A percentile compares a stretch with the other conserved stretches of the same genome.
Evolutionary conservation across 495 filamentous ascomycete species (phyloP).

Genomic region (Neurospora sp.): DNA sequence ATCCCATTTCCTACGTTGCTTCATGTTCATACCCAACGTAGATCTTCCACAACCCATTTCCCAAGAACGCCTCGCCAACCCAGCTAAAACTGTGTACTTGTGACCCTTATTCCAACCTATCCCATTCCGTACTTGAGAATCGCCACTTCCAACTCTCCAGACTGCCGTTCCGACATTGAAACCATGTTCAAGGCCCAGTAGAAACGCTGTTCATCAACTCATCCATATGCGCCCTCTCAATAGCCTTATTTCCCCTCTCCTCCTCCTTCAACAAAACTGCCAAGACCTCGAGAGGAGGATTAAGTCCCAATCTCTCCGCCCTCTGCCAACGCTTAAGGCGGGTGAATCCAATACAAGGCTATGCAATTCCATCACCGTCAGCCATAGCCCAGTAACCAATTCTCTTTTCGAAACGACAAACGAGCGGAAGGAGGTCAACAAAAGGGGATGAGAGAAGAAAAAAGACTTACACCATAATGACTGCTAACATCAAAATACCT

Average conservation of each 20-base stretch:
- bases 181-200: constrained; percentile 9
- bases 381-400: not conserved
- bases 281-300: constrained; percentile 87
- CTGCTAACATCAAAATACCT: constrained; percentile 79
- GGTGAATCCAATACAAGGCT: constrained; percentile 84
- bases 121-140: not conserved
- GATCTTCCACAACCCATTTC: not conserved
- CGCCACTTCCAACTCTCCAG: too few relatives aligned
- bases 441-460: not conserved
- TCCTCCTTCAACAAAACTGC: constrained; percentile 72
- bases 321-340: constrained; percentile 81
- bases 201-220: constrained; percentile 53
- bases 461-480: constrained; percentile 73
- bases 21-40: not conserved
- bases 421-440: not conserved
- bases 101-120: not conserved
- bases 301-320: constrained; percentile 64
- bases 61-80: not conserved
- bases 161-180: too few relatives aligned
- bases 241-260: constrained; percentile 31
- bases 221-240: constrained; percentile 69
- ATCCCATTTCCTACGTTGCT: not conserved
- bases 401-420: not conserved
- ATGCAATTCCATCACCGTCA: not conserved
- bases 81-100: not conserved